Base-by-base conservation (phyloP, 116 monocot genomes). In the Papilionanthe hybrid region DNA sequence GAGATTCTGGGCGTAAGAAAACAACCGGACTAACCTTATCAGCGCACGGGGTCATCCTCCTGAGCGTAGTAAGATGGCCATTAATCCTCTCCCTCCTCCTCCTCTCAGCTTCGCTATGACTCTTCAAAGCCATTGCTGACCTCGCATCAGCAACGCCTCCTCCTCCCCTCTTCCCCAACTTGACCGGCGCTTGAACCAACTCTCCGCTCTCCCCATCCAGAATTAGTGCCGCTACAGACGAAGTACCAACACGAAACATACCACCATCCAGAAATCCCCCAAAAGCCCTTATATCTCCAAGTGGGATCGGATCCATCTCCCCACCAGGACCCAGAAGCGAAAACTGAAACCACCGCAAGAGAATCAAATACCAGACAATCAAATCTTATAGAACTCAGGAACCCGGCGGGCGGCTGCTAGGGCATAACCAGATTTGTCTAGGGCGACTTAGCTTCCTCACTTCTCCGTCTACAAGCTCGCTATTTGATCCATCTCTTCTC, bases 51-150 rank as follows among this genome's bases (percentile, higher is more conserved):
- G 87, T 68, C 81, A 92, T 78, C 53, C 84, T 82, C 42, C 89
- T 53, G 15, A 92, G 85, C 6, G 83, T 86, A 29, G 84, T 53
- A n/a, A 92, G 89, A 73, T 89, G 92, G 15, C 79, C 78, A 75
- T 92, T 92, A 44, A 92, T 92, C 84, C 88, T 87, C 86, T 92
- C 89, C 73, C 92, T 86, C 41, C 92, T 79, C 86, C 89, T 78
- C 85, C 86, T 87, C 80, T 92, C 92, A 5, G 92, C 92, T 81
- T 92, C 87, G 80, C 92, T 92, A 69, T 92, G 91, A 77, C 82
- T 89, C 86, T 86, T 92, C 86, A 92, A 60, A 55, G 87, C 89
- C 83, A 79, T 78, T 1, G 84, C 86, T 27, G 86, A 78, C 76
- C 78, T 86, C 11, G 37, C 77, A 32, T 88, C 84, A 22, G 28